These are phyloP conservation scores for Phytophthora chlamydospora DNA, from an alignment of 352 stramenopile species.

Conservation along the genomic window DNA sequence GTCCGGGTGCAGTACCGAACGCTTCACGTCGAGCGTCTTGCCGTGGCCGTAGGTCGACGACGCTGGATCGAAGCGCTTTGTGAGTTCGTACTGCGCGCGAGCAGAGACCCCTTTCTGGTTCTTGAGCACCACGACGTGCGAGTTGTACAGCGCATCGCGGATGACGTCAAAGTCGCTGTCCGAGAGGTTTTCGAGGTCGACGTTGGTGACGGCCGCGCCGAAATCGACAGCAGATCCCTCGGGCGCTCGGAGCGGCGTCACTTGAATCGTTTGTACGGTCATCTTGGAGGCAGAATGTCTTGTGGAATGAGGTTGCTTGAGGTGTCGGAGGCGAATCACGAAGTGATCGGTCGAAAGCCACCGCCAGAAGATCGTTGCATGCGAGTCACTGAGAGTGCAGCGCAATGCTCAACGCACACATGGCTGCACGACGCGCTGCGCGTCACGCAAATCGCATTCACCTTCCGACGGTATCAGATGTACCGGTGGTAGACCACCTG, in stretches of 20 bases:
- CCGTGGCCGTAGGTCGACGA: constrained; percentile 36
- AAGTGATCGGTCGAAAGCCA: constrained; percentile 11
- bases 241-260: constrained; percentile 23
- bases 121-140: constrained; percentile 40
- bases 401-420: background rate
- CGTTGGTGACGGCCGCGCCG: constrained; percentile 30
- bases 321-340: constrained; percentile 9
- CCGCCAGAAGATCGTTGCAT: background rate
- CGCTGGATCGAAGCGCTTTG: constrained; percentile 32
- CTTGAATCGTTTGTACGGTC: constrained; percentile 21
- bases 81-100: constrained; percentile 35
- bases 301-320: constrained; percentile 1
- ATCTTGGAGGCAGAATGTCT: constrained; percentile 6
- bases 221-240: constrained; percentile 30
- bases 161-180: constrained; percentile 32
- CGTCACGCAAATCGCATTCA: constrained; percentile 27
- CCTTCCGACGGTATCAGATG: background rate
- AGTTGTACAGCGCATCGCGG: constrained; percentile 34
- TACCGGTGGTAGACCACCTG: too few species aligned
- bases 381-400: background rate
- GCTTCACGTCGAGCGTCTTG: constrained; percentile 39
- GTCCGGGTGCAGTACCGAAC: constrained; percentile 35
- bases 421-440: constrained; percentile 20
- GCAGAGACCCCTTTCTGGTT: constrained; percentile 31
- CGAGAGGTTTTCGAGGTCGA: constrained; percentile 29